Evolutionary conservation across 2,329 filamentous ascomycete genomes (phyloP).

Genomic region (Dactylonectria estremocensis): DNA sequence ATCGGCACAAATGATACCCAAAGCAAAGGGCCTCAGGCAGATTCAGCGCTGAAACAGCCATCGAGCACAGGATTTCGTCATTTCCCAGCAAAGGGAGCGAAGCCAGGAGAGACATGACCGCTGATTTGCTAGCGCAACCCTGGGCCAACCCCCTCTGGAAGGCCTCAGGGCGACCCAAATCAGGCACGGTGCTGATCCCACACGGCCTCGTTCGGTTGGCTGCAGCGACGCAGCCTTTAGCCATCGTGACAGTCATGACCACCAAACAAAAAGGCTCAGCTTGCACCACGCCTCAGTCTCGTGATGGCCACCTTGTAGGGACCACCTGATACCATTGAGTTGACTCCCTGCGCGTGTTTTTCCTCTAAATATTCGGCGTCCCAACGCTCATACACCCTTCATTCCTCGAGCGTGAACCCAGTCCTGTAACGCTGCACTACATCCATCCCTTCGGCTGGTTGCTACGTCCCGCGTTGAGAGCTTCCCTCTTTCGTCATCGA

Average conservation of each 20-base stretch:
- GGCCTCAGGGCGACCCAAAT: constrained; percentile 14
- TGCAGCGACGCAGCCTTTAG: constrained; percentile 46
- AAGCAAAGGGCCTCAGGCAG: neutral
- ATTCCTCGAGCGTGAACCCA: constrained; percentile 8
- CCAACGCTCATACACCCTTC: neutral
- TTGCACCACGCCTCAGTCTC: constrained; percentile 34
- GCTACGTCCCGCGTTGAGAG: constrained; percentile 1
- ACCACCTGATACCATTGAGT: constrained; percentile 44
- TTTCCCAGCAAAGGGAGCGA: no score
- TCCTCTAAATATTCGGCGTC: neutral
- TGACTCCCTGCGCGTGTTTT: neutral
- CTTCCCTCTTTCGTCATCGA: constrained; percentile 18
- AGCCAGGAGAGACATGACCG: constrained; percentile 4
- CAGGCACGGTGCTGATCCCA: constrained; percentile 35
- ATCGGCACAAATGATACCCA: constrained; percentile 13
- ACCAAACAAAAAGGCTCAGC: constrained; percentile 13
- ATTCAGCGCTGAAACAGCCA: constrained; percentile 1
- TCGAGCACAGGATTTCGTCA: constrained; percentile 7
- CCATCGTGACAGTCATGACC: constrained; percentile 28
- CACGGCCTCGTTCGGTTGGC: constrained; percentile 40
- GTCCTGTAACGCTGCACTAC: no score
- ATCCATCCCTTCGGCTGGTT: neutral
- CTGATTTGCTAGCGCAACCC: constrained; percentile 22
- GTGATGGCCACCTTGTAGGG: constrained; percentile 36
- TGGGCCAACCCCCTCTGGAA: neutral